Base-by-base conservation (phyloP, 2,329 filamentous ascomycete genomes). In the Neopestalotiopsis sp. region DNA sequence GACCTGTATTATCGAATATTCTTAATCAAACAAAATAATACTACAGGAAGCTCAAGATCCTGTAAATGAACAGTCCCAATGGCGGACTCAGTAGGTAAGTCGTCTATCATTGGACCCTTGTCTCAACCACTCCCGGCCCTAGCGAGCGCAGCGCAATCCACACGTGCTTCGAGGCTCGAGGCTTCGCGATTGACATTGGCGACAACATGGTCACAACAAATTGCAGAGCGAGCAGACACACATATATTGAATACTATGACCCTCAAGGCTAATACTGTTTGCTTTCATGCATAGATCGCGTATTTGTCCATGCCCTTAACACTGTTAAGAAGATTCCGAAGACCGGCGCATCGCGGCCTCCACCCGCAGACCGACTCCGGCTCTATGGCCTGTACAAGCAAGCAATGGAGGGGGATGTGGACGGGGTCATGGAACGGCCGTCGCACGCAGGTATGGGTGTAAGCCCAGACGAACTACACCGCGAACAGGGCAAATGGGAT, bases 321-420 rank as follows among this genome's bases (percentile, higher is more conserved):
- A 98, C 96, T 30, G 95, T 99, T 76, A 98, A 98, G 83, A 97
- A 97, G 83, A 97, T 99, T 75, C 93, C 93, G 75, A 95, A 96
- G 78, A 97, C 95, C 20, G 95, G 96, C 72, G 94, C 94, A 66
- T 90, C 94, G 71, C 92, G 96, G 71, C 96, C 96, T 60, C 96
- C 96, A 62, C 89, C 94, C 2, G 85, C 88, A 70, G 95, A 97
- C 77, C 92, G 96, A 69, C 86, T 99, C 74, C 92, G 93, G 69
- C 92, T 99, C 71, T 99, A 99, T 91, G 96, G 96, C 72, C 88
- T 99, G 73, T 99, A 99, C 85, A 99, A 99, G 80, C 96, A 99
- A 82, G 94, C 94, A 71, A 98, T 98, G 96, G 95, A 99, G 84
- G 96, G 96, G 63, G 94, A 99, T 81, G 95, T 98, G 42, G 93